phyloP scores from a whole-genome alignment of 495 filamentous ascomycete species.

The Penicillium simplicissimum region DNA sequence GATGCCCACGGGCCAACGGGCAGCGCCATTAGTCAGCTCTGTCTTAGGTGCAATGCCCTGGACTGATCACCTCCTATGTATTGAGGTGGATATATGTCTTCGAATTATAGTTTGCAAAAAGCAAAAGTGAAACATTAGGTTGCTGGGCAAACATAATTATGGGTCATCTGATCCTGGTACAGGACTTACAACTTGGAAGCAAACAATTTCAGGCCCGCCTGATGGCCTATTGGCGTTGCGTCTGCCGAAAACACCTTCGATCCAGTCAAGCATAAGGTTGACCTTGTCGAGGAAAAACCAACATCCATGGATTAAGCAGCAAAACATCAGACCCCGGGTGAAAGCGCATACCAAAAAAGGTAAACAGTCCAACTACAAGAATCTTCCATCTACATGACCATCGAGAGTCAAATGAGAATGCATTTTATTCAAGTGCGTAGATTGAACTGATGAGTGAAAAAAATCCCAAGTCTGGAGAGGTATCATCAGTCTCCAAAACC shows the following conservation, averaged over 20 bases:
- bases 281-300: too few species aligned
- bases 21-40: not conserved
- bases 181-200: too few species aligned
- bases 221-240: not conserved
- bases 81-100: not conserved
- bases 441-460: not conserved
- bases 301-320: too few species aligned
- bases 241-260: not conserved
- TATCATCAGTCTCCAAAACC: constrained; percentile 14
- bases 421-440: not conserved
- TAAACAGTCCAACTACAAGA: not conserved
- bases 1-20: not conserved
- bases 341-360: too few species aligned
- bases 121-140: not conserved
- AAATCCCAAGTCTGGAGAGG: constrained; percentile 7
- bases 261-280: not conserved
- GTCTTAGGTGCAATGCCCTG: not conserved
- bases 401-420: not conserved
- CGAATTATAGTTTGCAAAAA: not conserved
- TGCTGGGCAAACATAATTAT: too few species aligned
- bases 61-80: too few species aligned
- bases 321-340: too few species aligned
- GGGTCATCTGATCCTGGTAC: not conserved
- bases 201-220: not conserved
- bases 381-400: not conserved